Evolutionary conservation across 768 basidiomycete genomes (phyloP).

Genomic region (Chalciporus pseudorubinellus): DNA sequence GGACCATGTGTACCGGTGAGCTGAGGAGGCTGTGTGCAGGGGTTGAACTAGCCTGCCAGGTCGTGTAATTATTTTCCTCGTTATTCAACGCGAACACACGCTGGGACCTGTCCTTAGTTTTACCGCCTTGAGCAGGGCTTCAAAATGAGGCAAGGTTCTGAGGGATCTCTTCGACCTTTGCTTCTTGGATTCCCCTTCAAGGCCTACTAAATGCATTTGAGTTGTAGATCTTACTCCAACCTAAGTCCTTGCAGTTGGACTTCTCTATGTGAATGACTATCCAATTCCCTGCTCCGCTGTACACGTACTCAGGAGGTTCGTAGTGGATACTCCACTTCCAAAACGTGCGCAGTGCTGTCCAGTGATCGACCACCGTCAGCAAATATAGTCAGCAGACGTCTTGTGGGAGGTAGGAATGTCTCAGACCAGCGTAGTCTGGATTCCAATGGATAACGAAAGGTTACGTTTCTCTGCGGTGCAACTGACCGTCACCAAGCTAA

Average conservation of each 20-base stretch:
- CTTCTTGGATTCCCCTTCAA: not conserved
- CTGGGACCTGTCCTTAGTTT: slow-evolving; percentile 2
- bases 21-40: slow-evolving; percentile 2
- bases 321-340: not conserved
- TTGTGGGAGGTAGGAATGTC: not conserved
- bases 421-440: slow-evolving; percentile 1
- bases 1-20: slow-evolving; percentile 84
- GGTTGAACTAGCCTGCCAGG: slow-evolving; percentile 9
- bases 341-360: not conserved
- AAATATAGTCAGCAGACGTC: not conserved
- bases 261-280: not conserved
- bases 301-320: slow-evolving; percentile 1
- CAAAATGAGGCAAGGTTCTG: not conserved
- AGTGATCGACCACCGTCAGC: not conserved
- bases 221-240: slow-evolving; percentile 1
- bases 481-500: not conserved
- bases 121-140: not conserved
- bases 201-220: not conserved
- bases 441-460: slow-evolving; percentile 1
- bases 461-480: slow-evolving; percentile 1
- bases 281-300: not conserved
- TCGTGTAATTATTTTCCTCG: slow-evolving; percentile 25
- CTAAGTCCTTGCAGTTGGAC: not conserved
- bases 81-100: slow-evolving; percentile 4
- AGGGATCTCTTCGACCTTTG: not conserved